These are phyloP conservation scores for Radiomyces spectabilis DNA, from an alignment of 192 early-diverging fungal species.

Conservation along the genomic window DNA sequence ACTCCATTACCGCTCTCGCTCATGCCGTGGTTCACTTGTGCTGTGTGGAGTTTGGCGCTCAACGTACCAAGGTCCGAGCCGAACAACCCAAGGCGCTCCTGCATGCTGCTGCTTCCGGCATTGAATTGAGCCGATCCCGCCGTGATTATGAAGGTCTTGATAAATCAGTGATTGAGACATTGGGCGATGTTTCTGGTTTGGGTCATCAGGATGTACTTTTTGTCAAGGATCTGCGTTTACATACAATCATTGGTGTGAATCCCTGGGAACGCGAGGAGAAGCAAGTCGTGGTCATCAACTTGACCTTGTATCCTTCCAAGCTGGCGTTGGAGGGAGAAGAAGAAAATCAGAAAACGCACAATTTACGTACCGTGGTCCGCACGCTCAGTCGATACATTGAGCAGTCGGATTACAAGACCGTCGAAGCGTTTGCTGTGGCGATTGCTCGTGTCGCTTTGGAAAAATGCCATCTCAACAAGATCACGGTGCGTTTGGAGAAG, in stretches of 20 bases:
- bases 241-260: slow-evolving; percentile 91
- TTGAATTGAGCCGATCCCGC: slow-evolving; percentile 76
- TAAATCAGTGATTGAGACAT: slow-evolving; percentile 21
- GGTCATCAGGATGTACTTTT: slow-evolving; percentile 71
- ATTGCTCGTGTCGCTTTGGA: slow-evolving; percentile 71
- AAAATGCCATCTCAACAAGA: slow-evolving; percentile 80
- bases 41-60: slow-evolving; percentile 54
- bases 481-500: slow-evolving; percentile 88
- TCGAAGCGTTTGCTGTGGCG: slow-evolving; percentile 88
- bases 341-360: slow-evolving; percentile 65
- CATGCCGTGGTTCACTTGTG: slow-evolving; percentile 55
- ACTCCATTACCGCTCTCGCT: slow-evolving; percentile 67
- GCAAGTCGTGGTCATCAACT: slow-evolving; percentile 77
- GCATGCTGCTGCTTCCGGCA: slow-evolving; percentile 81
- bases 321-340: slow-evolving; percentile 37
- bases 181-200: slow-evolving; percentile 28
- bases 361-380: slow-evolving; percentile 86
- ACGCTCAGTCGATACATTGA: slow-evolving; percentile 76
- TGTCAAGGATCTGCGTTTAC: slow-evolving; percentile 72
- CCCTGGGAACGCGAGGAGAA: slow-evolving; percentile 94
- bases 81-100: slow-evolving; percentile 88
- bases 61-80: slow-evolving; percentile 60
- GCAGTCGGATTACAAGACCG: slow-evolving; percentile 80
- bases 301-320: slow-evolving; percentile 55
- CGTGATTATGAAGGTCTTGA: slow-evolving; percentile 32